These are phyloP conservation scores for Ophiostoma australiae DNA, from an alignment of 2,329 filamentous ascomycete species.

Conservation along the genomic window DNA sequence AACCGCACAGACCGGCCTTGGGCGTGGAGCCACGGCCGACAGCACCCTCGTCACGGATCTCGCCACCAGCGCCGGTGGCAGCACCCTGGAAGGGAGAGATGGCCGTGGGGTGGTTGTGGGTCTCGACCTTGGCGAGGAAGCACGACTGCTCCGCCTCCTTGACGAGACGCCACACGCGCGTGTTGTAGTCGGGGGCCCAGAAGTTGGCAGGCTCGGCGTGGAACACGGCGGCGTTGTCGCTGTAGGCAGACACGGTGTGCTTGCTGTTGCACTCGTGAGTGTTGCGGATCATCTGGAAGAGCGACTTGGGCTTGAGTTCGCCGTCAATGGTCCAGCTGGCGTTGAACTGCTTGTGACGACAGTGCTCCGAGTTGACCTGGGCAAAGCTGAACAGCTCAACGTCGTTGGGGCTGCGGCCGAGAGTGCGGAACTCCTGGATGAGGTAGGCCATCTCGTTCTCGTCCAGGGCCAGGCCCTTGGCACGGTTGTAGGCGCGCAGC, in stretches of 20 bases:
- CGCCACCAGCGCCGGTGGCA: conserved; percentile 89
- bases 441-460: conserved; percentile 88
- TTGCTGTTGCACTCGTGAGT: conserved; percentile 79
- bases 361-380: conserved; percentile 98
- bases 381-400: conserved; percentile 99
- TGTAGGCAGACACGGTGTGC: conserved; percentile 91
- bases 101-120: conserved; percentile 94
- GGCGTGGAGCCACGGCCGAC: conserved; percentile 89
- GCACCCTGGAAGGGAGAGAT: conserved; percentile 91
- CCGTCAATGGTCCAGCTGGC: conserved; percentile 94
- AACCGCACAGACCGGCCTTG: conserved; percentile 86
- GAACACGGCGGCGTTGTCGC: conserved; percentile 94
- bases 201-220: conserved; percentile 66
- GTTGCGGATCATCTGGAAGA: conserved; percentile 96
- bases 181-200: conserved; percentile 84
- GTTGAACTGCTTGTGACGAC: conserved; percentile 84
- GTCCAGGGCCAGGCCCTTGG: conserved; percentile 81
- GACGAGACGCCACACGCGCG: conserved; percentile 79
- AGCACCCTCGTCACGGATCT: conserved; percentile 91
- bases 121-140: conserved; percentile 90
- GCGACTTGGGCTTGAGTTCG: conserved; percentile 66
- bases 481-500: conserved; percentile 76
- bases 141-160: conserved; percentile 71
- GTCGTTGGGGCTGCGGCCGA: conserved; percentile 68
- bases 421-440: conserved; percentile 71